Percentiles rank a stretch among this genome's conserved stretches.
Conservation (phyloP, 2,329 filamentous ascomycete species). For the Cordyceps militaris region DNA sequence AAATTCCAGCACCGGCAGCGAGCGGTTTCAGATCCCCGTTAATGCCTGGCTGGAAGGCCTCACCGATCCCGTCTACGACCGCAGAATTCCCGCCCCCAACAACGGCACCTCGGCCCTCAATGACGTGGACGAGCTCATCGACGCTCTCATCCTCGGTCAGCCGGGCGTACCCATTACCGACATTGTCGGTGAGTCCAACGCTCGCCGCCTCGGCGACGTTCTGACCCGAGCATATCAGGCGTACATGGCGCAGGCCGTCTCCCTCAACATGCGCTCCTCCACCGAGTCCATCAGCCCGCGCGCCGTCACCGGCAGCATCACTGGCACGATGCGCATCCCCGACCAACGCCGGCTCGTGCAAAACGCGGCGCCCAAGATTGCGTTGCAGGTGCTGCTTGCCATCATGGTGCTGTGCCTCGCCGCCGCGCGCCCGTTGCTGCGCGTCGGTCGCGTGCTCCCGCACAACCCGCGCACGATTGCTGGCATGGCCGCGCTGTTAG, state of each 20-base stretch:
- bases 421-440: slow-evolving; percentile 19
- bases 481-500: slow-evolving; percentile 21
- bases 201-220: slow-evolving; percentile 14
- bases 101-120: slow-evolving; percentile 10
- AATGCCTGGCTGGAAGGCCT: slow-evolving; percentile 18
- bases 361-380: slow-evolving; percentile 22
- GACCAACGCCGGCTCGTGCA: slow-evolving; percentile 19
- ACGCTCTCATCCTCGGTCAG: slow-evolving; percentile 16
- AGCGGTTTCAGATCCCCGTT: slow-evolving; percentile 17
- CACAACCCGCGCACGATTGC: slow-evolving; percentile 26
- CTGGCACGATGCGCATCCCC: slow-evolving; percentile 11
- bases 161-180: slow-evolving; percentile 13
- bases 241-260: slow-evolving; percentile 24
- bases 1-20: slow-evolving; percentile 13
- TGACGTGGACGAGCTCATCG: slow-evolving; percentile 18
- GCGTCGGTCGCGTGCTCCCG: slow-evolving; percentile 20
- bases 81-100: slow-evolving; percentile 14
- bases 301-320: slow-evolving; percentile 11
- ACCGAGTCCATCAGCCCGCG: slow-evolving; percentile 8
- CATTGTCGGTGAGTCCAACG: slow-evolving; percentile 15
- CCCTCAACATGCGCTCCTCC: slow-evolving; percentile 19
- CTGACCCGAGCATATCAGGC: slow-evolving; percentile 18
- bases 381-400: slow-evolving; percentile 24
- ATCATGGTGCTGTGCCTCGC: slow-evolving; percentile 22
- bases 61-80: slow-evolving; percentile 16